Base-by-base conservation (phyloP, 139 green algal species). In the Tetradesmus obliquus region DNA sequence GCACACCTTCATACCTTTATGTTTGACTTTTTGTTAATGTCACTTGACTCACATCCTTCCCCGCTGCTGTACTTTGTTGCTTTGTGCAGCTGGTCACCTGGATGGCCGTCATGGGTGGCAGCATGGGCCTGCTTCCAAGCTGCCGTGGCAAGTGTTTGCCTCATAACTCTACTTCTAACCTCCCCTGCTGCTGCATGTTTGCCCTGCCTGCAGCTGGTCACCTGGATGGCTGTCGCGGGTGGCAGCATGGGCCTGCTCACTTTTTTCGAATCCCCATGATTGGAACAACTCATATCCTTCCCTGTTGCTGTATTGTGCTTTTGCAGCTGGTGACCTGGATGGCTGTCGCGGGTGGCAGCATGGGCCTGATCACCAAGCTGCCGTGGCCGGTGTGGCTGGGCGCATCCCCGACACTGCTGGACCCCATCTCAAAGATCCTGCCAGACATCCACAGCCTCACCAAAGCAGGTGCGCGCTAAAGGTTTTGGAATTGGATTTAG, bases 321-420 rank as follows among this genome's bases (percentile, higher is more conserved):
- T 45, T 72, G 60, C 60, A 19, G 32, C 19, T 55, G 13, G 79
- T 24, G 24, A 45, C 32, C 32, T 45, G 32, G 32, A 84, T 84
- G 55, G 12, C 82, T 6, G 5, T 87, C 51, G 19, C 53, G 1
- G 82, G 82, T 5, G 82, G 82, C n/a, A 15, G 54, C 53, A 69
- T 58, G n/a, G 82, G 54, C 15, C 55, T 87, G 20, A 7, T 87
- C 17, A 51, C 60, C 15, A 69, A 45, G 82, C 82, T 87, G 54
- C 82, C 82, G 5, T 87, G 85, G 85, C 85, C 85, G 76, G 85
- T 89, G 4, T 89, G 85, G 85, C 45, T 89, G 24, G 85, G 85
- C 51, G 32, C 45, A 4, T 60, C 58, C 19, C 62, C 66, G 3
- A 10, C 51, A 3, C 60, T 89, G 62, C 85, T 89, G 62, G 85